Evolutionary conservation across 192 early-diverging fungal genomes (phyloP).

Genomic region (Lobosporangium transversale): DNA sequence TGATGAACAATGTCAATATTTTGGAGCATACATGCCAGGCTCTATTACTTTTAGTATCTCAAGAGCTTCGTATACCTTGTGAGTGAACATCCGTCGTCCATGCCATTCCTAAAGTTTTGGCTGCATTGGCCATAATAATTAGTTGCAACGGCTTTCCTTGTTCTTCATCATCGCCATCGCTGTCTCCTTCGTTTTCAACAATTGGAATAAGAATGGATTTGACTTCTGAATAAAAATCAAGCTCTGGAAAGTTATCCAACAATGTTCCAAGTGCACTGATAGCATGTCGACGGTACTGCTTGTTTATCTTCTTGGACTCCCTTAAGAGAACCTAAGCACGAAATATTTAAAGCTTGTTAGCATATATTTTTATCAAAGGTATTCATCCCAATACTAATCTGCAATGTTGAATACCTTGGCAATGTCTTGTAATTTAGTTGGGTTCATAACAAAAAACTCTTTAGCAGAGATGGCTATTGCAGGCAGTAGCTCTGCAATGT

Average conservation of each 20-base stretch:
- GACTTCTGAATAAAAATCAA: constrained; percentile 68
- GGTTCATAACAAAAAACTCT: constrained; percentile 52
- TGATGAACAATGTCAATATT: too few species aligned
- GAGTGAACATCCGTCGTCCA: constrained; percentile 55
- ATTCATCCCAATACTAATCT: background rate
- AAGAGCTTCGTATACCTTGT: constrained; percentile 73
- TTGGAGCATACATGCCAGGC: too few species aligned
- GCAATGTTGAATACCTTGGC: constrained; percentile 54
- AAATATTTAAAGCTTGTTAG: too few species aligned
- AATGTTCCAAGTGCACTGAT: constrained; percentile 71
- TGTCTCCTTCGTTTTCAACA: constrained; percentile 54
- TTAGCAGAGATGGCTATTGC: constrained; percentile 64
- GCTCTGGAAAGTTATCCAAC: constrained; percentile 64
- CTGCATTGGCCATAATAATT: constrained; percentile 73
- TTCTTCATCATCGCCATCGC: constrained; percentile 69
- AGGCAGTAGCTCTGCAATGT: constrained; percentile 71
- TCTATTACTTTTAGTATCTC: too few species aligned
- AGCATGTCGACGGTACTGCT: constrained; percentile 71
- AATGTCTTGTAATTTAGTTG: constrained; percentile 53
- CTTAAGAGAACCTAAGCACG: constrained; percentile 66
- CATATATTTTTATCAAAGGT: background rate
- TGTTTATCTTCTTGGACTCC: constrained; percentile 81
- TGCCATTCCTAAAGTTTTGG: constrained; percentile 69
- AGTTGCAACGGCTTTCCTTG: constrained; percentile 68
- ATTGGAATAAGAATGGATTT: constrained; percentile 63